Evolutionary conservation across 495 filamentous ascomycete species (phyloP), one percentile per base, ranked within the genome.

Genomic region (Aspergillus indologenus): DNA sequence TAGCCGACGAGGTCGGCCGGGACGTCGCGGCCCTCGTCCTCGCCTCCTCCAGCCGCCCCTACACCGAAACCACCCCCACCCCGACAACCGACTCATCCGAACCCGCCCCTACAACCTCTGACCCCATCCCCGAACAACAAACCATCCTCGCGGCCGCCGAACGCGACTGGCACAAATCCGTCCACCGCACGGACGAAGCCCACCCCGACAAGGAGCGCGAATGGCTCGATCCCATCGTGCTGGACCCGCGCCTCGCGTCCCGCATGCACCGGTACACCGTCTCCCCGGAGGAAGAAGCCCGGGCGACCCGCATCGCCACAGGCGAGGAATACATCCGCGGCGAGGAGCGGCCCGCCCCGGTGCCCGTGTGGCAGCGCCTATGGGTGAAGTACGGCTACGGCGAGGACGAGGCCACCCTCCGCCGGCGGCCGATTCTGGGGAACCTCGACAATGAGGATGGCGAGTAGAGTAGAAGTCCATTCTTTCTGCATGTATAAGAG

Each of bases 1-100:
- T 96, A 18, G 95, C 95, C 45, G 93, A 99, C 65, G 78, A 84
- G 5, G 86, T 96, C 55, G 95, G 94, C 45, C 88, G 90, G n/a
- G 84, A 96, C 49, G 90, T 92, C 31, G 95, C 93, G 0, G 88
- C 89, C 40, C 82, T 90, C 20, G 92, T 93, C 26, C 79, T 98
- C 5, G 88, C 85, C 69, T 80, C 61, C 73, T 82, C 72, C 73
- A 83, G 67, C 69, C 82, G 63, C 9, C 71, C 76, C 8, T 81
- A 80, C 57, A 43, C 64, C 6, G 70, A 76, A 20, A 64, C 67
- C 55, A 20, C 51, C 29, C 67, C 55, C 22, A 47, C 63, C 9
- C 68, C 72, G 45, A 62, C 69, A 18, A 67, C 69, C 19, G 29
- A 63, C 11, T 59, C 62, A 47, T n/a, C 53, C 44, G 26, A 21